These are phyloP conservation scores for Boletus fagicola DNA, from an alignment of 768 basidiomycete genomes.

Conservation along the genomic window DNA sequence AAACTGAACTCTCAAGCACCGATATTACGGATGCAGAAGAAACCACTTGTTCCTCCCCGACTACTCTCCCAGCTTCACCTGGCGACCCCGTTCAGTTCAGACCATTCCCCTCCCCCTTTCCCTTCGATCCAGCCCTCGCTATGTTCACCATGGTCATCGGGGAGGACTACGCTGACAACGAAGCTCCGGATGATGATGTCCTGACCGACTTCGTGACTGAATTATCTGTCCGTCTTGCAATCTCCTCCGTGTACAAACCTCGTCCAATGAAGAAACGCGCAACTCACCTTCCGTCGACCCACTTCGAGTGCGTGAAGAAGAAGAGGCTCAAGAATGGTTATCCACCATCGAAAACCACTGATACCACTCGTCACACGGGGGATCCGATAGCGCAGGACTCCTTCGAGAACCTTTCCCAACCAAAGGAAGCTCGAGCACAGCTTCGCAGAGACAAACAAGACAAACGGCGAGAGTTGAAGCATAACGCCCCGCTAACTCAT, in stretches of 20 bases:
- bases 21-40: conserved; percentile 42
- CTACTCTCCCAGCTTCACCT: conserved; percentile 8
- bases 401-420: neutral
- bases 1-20: conserved; percentile 36
- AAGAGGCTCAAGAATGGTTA: conserved; percentile 32
- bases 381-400: neutral
- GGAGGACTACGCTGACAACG: conserved; percentile 34
- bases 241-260: conserved; percentile 71
- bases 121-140: conserved; percentile 29
- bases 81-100: neutral
- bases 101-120: conserved; percentile 11
- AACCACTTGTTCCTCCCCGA: conserved; percentile 7
- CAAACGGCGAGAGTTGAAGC: conserved; percentile 49
- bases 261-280: conserved; percentile 53
- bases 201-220: conserved; percentile 5
- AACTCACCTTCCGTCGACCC: conserved; percentile 26
- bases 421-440: conserved; percentile 32
- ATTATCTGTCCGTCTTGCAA: conserved; percentile 58
- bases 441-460: conserved; percentile 49
- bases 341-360: conserved; percentile 5
- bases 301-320: conserved; percentile 13
- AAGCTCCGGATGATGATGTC: conserved; percentile 9
- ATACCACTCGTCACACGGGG: neutral
- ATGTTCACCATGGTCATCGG: conserved; percentile 51
- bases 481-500: conserved; percentile 18